Evolutionary conservation across 2,329 filamentous ascomycete species (phyloP), one percentile per base, ranked within the genome.

Genomic region (Coniochaeta ligniaria): DNA sequence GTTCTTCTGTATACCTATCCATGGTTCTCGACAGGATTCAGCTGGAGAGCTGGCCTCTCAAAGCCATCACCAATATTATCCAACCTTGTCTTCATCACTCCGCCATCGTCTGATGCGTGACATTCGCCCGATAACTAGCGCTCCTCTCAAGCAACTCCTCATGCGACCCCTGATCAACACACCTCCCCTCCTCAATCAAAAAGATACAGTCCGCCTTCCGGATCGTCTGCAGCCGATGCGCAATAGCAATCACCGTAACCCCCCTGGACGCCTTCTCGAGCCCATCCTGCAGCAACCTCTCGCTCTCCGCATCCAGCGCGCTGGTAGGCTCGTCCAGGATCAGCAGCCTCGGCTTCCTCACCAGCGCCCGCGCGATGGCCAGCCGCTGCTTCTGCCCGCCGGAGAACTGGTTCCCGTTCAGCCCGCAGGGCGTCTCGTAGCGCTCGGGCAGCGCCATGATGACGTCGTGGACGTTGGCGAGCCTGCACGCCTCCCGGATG

Each of bases 311-410:
- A 71, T 91, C 92, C 5, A 96, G 76, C 0, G 90, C 90, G 1
- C 83, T 87, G 6, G 90, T 92, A 4, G 91, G 90, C 76, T 95
- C 91, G 67, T 95, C 90, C 0, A 95, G 81, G 0, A 94, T 82
- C 2, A 97, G 77, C 62, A 98, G 86, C 73, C 90, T 92, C 3
- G 94, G 93, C 68, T 96, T 86, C 17, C 93, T 87, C 54, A 97
- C 87, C n/a, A 98, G 79, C 0, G 94, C 94, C 4, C 94, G 86
- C 2, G 94, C 94, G 71, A 98, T 97, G 56, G 92, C 92, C 31
- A 97, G 87, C 61, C 94, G 88, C 75, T 98, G 94, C 71, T 96
- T 96, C 75, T 98, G 94, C 0, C 94, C 94, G 58, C 94, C 94
- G 1, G 89, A 93, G n/a, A 96, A 78, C 70, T 96, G 83, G 14